Conservation (phyloP, 129 eudicot genomes). For the Ambrosia trifida region DNA sequence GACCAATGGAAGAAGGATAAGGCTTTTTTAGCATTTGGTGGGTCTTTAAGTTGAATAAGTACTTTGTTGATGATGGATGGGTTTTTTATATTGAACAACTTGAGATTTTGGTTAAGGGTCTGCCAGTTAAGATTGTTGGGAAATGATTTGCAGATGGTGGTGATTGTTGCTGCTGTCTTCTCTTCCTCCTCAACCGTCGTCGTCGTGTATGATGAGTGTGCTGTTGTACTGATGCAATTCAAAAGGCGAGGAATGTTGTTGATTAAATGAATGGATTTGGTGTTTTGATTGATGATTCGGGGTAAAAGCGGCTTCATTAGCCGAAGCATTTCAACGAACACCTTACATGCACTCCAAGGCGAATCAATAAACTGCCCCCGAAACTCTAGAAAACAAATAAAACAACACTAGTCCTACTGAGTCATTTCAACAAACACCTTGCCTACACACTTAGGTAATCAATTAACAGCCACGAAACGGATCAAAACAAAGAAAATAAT, state of each 20-base stretch:
- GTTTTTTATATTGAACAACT: constrained; percentile 27
- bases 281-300: constrained; percentile 17
- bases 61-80: constrained; percentile 41
- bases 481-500: no score
- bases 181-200: constrained; percentile 8
- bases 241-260: constrained; percentile 10
- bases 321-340: not conserved
- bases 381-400: no score
- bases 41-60: constrained; percentile 66
- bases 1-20: constrained; percentile 85
- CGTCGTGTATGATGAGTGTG: constrained; percentile 20
- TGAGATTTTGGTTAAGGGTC: constrained; percentile 41
- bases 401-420: no score
- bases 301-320: constrained; percentile 15
- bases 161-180: constrained; percentile 27
- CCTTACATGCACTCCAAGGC: no score
- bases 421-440: no score
- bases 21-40: constrained; percentile 59
- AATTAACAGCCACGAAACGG: no score
- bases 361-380: no score
- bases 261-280: constrained; percentile 13
- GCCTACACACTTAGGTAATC: no score
- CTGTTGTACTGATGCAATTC: constrained; percentile 5
- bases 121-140: constrained; percentile 60
- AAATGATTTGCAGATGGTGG: constrained; percentile 52